A percentile compares a stretch with the other conserved stretches of the same genome.
Conservation (phyloP, 257 asterid species). For the Solanum tarijense region DNA sequence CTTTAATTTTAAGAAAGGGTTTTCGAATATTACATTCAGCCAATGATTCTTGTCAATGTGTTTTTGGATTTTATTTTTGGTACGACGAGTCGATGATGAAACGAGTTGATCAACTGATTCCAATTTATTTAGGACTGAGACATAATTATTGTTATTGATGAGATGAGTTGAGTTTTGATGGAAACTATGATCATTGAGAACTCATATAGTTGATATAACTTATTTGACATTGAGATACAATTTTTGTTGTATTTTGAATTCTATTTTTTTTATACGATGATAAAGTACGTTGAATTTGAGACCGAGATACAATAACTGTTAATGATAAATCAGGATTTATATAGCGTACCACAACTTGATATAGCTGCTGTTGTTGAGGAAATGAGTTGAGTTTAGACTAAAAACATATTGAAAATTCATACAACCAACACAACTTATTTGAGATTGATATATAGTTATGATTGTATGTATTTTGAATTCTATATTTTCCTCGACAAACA, state of each 20-base stretch:
- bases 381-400: neutral
- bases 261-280: rapidly evolving
- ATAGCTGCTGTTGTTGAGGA: neutral
- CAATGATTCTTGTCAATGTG: neutral
- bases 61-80: neutral
- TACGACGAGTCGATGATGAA: neutral
- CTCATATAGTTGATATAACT: too few species aligned
- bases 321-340: neutral
- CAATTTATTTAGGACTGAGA: rapidly evolving
- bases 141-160: neutral
- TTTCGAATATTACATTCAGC: neutral
- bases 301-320: neutral
- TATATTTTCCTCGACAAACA: neutral
- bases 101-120: neutral
- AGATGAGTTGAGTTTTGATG: neutral
- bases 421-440: neutral
- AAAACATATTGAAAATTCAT: neutral
- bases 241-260: neutral
- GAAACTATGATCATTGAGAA: too few species aligned
- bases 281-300: neutral
- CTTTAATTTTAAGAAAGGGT: neutral
- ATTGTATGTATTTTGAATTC: neutral
- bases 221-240: neutral
- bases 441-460: neutral
- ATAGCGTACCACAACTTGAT: neutral